Evolutionary conservation across 2,329 filamentous ascomycete species (phyloP), one percentile per base, ranked within the genome.

Genomic region (Tolypocladium ophioglossoides): DNA sequence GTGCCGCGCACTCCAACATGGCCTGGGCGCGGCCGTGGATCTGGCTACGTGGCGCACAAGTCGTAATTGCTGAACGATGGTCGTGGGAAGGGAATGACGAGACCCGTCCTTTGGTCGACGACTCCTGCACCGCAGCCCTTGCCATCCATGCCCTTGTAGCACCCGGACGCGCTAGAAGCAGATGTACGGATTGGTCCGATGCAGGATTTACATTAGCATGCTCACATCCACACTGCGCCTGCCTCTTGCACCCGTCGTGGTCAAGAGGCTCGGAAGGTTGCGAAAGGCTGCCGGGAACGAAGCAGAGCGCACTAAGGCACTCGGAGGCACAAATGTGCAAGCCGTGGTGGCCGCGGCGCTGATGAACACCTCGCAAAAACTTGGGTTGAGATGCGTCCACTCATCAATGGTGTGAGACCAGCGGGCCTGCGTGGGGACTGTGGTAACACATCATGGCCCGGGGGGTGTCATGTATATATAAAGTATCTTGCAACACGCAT

Each of bases 401-500:
- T 68, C 66, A 66, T 68, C 62, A 69, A 64, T 68, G 66, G 67
- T 68, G 67, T 66, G 65, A 68, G 68, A 69, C 67, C 64, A 65
- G 68, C 66, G 67, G 67, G 62, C 64, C 63, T 62, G 61, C 60
- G 65, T 69, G 68, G 67, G 64, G 65, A 66, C 66, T 64, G 58
- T 63, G 63, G 66, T 66, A 64, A 59, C 64, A 64, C 64, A 57
- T 63, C 57, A 58, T 50, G 61, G 63, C 64, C 57, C 61, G 67
- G 63, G 66, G 59, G 66, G 57, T 47, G 39, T 20, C 50, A 67
- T 56, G 69, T 71, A 68, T 57, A 65, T 62, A 60, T 59, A 62
- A 66, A 64, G 68, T 71, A 52, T 30, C 48, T 35, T 9, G 14
- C 51, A 64, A 59, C 61, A 44, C 34, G 24, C 24, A 35, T 54